A percentile compares a stretch with the other conserved stretches of the same genome.
Evolutionary conservation across 2,329 filamentous ascomycete species (phyloP).

Genomic region (Penicillium sp.): DNA sequence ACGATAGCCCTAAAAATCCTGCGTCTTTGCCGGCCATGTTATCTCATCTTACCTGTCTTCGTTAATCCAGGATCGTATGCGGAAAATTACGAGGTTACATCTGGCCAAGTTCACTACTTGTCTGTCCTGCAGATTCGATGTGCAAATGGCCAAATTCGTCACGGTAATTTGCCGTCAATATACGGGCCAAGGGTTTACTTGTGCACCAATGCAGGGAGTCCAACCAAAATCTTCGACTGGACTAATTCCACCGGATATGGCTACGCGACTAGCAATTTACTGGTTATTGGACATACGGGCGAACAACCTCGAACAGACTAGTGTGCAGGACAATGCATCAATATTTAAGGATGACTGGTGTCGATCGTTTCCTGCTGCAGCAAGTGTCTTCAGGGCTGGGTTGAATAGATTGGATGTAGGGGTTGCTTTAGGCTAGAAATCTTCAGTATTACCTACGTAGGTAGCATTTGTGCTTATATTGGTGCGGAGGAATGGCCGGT

Average conservation of each 20-base stretch:
- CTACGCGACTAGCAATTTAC: not conserved
- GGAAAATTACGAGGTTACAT: not conserved
- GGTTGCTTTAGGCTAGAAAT: not conserved
- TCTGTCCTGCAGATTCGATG: not conserved
- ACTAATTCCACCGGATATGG: not conserved
- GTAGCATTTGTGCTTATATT: not conserved
- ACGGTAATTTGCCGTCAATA: not conserved
- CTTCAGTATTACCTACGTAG: not conserved
- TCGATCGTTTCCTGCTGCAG: conserved; percentile 6
- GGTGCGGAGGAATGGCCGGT: not conserved
- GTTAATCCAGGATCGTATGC: not conserved
- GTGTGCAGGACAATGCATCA: not conserved
- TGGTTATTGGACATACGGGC: not conserved
- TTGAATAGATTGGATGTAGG: not conserved
- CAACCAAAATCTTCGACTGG: not conserved
- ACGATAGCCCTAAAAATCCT: not conserved
- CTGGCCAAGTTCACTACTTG: not conserved
- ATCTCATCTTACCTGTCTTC: not conserved
- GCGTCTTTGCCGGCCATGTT: not conserved
- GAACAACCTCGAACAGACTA: not conserved
- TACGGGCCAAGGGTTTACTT: not conserved
- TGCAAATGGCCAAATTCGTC: not conserved
- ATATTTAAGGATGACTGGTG: not conserved
- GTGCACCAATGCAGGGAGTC: not conserved
- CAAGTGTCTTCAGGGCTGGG: not conserved